A percentile compares a stretch with the other conserved stretches of the same genome.
These are phyloP conservation scores for Magnusiomyces tetraspermus DNA, from an alignment of 1,139 yeast species.

Conservation along the genomic window DNA sequence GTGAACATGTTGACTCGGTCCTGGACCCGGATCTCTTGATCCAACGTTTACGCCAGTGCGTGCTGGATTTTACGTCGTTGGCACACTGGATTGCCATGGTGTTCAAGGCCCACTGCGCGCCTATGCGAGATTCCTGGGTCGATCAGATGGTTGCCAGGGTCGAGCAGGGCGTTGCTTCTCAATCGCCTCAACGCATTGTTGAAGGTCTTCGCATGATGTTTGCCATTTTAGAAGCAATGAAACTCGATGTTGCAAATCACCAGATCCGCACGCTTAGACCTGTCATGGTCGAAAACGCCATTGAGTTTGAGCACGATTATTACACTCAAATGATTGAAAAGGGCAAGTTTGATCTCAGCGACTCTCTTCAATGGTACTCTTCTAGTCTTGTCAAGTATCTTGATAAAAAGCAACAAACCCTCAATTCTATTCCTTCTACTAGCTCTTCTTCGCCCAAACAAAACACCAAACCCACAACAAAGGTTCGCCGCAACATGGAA, in stretches of 20 bases:
- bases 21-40: conserved; percentile 69
- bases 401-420: background rate
- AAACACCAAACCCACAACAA: too few species aligned
- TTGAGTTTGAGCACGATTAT: conserved; percentile 82
- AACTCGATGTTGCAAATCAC: conserved; percentile 89
- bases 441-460: background rate
- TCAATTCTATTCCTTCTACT: background rate
- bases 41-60: conserved; percentile 63
- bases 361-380: conserved; percentile 63
- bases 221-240: conserved; percentile 87
- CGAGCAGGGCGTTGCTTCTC: conserved; percentile 47
- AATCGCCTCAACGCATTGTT: conserved; percentile 49
- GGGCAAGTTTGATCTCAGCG: conserved; percentile 55
- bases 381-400: conserved; percentile 2
- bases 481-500: background rate
- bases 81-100: conserved; percentile 63
- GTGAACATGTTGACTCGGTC: conserved; percentile 57
- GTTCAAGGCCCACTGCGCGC: conserved; percentile 83
- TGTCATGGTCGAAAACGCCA: conserved; percentile 75
- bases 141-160: conserved; percentile 69
- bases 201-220: conserved; percentile 74
- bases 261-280: conserved; percentile 83
- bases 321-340: conserved; percentile 62
- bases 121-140: conserved; percentile 90
- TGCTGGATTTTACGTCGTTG: conserved; percentile 58